These are phyloP conservation scores for Fraxinus velutina DNA, from an alignment of 305 asterid species.

Conservation along the genomic window DNA sequence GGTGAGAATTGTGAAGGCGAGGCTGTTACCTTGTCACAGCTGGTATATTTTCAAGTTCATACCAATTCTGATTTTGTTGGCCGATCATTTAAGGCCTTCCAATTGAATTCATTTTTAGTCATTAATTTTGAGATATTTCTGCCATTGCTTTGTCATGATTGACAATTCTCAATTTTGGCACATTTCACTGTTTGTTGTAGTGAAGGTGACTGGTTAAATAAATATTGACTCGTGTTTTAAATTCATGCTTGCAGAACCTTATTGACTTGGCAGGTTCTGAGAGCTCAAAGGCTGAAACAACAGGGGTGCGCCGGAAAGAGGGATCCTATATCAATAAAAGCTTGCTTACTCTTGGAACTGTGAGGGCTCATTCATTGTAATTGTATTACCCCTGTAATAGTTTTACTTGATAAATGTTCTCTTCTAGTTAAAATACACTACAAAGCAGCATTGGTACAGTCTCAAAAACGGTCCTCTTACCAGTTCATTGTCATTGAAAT, in stretches of 20 bases:
- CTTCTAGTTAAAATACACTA: neutral
- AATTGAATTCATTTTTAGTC: neutral
- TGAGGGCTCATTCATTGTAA: constrained; percentile 54
- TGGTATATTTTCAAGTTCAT: constrained; percentile 46
- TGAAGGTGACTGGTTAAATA: constrained; percentile 26
- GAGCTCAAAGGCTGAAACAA: constrained; percentile 93
- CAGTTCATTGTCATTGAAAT: neutral
- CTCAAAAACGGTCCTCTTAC: neutral
- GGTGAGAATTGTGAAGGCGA: constrained; percentile 82
- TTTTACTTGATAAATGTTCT: constrained; percentile 25
- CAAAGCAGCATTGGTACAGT: neutral
- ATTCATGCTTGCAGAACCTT: constrained; percentile 71
- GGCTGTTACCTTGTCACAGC: constrained; percentile 90
- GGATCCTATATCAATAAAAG: constrained; percentile 97
- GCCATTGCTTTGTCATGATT: neutral
- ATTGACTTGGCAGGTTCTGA: constrained; percentile 99
- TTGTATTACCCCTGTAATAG: constrained; percentile 35
- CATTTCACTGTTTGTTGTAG: constrained; percentile 18
- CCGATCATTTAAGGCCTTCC: neutral
- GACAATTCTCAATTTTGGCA: constrained; percentile 6
- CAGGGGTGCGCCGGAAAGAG: constrained; percentile 90
- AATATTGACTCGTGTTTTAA: constrained; percentile 19
- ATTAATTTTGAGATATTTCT: constrained; percentile 6
- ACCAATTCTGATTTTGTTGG: constrained; percentile 13
- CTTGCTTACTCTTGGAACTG: constrained; percentile 98